Evolutionary conservation across 2,329 filamentous ascomycete species (phyloP), one percentile per base, ranked within the genome.

Genomic region (Aureobasidium vineae): DNA sequence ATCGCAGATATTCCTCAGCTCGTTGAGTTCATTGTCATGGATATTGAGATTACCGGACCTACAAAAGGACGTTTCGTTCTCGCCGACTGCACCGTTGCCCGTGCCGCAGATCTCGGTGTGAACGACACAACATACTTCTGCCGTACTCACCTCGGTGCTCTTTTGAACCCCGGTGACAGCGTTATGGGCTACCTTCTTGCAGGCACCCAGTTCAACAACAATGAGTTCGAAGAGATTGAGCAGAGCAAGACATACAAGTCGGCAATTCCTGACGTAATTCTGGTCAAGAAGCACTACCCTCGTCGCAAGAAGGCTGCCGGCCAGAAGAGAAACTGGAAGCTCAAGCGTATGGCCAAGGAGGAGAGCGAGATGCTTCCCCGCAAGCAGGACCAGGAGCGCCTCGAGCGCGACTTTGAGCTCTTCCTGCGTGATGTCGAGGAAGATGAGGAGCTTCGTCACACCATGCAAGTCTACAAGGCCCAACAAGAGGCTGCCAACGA

Each of bases 381-480:
- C 82, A 92, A 97, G 80, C 83, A 91, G 68, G 93, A 98, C 75
- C 90, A 94, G 75, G 91, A 93, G 68, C 87, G 88, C 70, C 87
- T 96, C 82, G 93, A 98, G 75, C 86, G 89, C 70, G 95, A 99
- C 79, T 99, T 96, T 79, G 95, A 99, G 81, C 87, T 93, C 86
- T 99, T 99, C 86, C 81, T 99, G 82, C 89, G 90, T 53, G 95
- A 99, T 77, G 91, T 99, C 13, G 96, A 99, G 79, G 93, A 98
- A 76, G 95, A 99, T 76, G 85, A 90, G 63, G 95, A 99, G 74
- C 83, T 97, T 71, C 85, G 95, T 65, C 85, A 88, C 50, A 92
- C 92, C 1, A 81, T 99, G 75, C 90, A 91, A 53, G 77, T 99
- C 73, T 99, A 97, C 81, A 97, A 94, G 75, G 79, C 83, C 81